Conservation (phyloP, 2,329 filamentous ascomycete species). For the Colletotrichum destructivum region DNA sequence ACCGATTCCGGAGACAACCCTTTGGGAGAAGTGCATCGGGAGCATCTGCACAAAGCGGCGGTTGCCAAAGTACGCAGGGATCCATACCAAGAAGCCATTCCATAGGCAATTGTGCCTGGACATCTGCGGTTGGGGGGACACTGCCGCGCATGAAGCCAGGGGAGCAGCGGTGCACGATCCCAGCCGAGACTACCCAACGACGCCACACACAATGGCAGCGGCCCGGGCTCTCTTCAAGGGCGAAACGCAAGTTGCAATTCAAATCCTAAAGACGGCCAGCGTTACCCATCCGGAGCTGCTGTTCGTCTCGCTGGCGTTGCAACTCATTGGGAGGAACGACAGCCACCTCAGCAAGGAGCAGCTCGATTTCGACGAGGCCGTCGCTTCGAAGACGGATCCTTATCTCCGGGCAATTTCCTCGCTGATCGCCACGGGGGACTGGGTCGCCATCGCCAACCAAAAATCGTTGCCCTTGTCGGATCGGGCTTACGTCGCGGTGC, state of each 20-base stretch:
- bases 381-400: slow-evolving; percentile 78
- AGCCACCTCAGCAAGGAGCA: slow-evolving; percentile 61
- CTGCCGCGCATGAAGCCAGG: slow-evolving; percentile 48
- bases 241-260: slow-evolving; percentile 76
- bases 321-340: slow-evolving; percentile 70
- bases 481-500: slow-evolving; percentile 80
- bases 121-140: slow-evolving; percentile 81
- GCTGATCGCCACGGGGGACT: slow-evolving; percentile 83
- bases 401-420: slow-evolving; percentile 86
- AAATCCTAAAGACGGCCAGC: slow-evolving; percentile 78
- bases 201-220: slow-evolving; percentile 79
- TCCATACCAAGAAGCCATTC: slow-evolving; percentile 74
- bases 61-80: slow-evolving; percentile 75
- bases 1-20: slow-evolving; percentile 61
- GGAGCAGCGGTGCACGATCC: slow-evolving; percentile 55
- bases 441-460: slow-evolving; percentile 81
- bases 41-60: slow-evolving; percentile 75
- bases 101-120: slow-evolving; percentile 83
- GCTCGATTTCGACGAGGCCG: slow-evolving; percentile 71
- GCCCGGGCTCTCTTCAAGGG: slow-evolving; percentile 83
- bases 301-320: slow-evolving; percentile 78
- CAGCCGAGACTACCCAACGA: slow-evolving; percentile 65
- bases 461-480: slow-evolving; percentile 81
- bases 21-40: slow-evolving; percentile 75
- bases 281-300: slow-evolving; percentile 74